Evolutionary conservation across 2,329 filamentous ascomycete genomes (phyloP).

Genomic region (Karstenula rhodostoma): DNA sequence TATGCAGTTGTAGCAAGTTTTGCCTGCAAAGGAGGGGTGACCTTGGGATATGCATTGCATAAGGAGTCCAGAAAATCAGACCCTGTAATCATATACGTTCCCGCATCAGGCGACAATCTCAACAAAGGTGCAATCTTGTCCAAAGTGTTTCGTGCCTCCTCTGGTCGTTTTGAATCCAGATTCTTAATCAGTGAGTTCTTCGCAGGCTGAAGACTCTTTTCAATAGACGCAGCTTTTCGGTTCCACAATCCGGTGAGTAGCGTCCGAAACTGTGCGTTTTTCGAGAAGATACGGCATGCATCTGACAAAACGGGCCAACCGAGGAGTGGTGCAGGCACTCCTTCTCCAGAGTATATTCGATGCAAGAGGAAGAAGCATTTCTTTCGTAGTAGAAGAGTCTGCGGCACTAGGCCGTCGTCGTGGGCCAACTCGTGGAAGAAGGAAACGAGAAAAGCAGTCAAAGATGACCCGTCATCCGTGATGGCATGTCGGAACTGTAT

Average conservation of each 20-base stretch:
- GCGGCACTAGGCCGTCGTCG: constrained; percentile 42
- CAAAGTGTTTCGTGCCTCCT: constrained; percentile 63
- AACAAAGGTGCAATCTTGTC: constrained; percentile 70
- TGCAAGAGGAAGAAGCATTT: constrained; percentile 70
- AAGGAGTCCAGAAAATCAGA: constrained; percentile 88
- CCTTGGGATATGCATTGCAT: constrained; percentile 69
- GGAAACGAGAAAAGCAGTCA: constrained; percentile 70
- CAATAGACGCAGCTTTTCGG: constrained; percentile 59
- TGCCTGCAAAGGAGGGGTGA: constrained; percentile 69
- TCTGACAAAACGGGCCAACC: constrained; percentile 74
- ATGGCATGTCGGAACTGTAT: constrained; percentile 63
- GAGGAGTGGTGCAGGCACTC: constrained; percentile 60
- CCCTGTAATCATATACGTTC: constrained; percentile 76
- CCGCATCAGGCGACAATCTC: constrained; percentile 65
- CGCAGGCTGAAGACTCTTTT: constrained; percentile 64
- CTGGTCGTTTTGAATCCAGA: constrained; percentile 69
- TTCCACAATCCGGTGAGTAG: constrained; percentile 62
- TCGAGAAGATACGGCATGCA: constrained; percentile 71
- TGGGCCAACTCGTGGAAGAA: constrained; percentile 66
- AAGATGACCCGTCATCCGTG: constrained; percentile 62
- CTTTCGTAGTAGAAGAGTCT: constrained; percentile 64
- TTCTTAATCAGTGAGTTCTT: constrained; percentile 70
- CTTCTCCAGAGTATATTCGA: constrained; percentile 61
- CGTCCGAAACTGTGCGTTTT: constrained; percentile 63
- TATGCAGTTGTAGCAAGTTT: constrained; percentile 77